phyloP scores from a whole-genome alignment of 768 basidiomycete species.

The Auricularia cornea region DNA sequence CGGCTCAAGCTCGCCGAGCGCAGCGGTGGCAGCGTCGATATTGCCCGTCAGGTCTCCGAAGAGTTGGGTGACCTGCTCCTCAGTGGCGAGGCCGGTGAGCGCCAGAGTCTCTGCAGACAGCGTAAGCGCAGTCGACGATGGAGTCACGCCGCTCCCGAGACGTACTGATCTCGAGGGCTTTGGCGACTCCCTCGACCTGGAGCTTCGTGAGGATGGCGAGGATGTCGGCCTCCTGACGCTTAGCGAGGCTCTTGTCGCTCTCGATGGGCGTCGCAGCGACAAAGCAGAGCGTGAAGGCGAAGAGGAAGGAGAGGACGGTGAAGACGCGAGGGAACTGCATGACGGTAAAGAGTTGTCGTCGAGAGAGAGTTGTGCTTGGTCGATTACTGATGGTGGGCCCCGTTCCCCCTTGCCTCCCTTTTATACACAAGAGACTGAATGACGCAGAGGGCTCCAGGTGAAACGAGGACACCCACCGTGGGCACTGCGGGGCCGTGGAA shows the following conservation, averaged over 20 bases:
- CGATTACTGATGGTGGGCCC: no score
- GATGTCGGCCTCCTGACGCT: conserved; percentile 15
- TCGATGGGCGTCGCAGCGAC: background rate
- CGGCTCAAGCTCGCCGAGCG: conserved; percentile 12
- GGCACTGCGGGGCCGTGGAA: no score
- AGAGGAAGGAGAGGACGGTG: background rate
- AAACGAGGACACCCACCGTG: no score
- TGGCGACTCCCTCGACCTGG: conserved; percentile 14
- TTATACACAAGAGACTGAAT: no score
- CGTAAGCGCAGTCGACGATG: background rate
- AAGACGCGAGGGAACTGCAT: conserved; percentile 2
- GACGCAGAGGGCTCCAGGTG: no score
- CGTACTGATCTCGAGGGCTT: conserved; percentile 19
- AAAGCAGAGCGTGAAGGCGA: background rate
- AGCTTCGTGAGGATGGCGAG: conserved; percentile 14
- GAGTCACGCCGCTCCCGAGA: background rate
- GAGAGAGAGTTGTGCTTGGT: background rate
- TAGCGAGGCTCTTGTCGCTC: background rate
- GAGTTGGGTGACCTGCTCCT: conserved; percentile 15
- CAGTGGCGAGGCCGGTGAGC: conserved; percentile 12
- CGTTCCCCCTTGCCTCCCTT: no score
- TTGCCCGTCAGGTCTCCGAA: conserved; percentile 16
- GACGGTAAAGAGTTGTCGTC: background rate
- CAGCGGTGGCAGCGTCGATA: conserved; percentile 16
- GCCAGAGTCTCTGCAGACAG: background rate